A percentile compares a stretch with the other conserved stretches of the same genome.
These are phyloP conservation scores for Xanthoceras sorbifolium DNA, from an alignment of 345 rosid species.

Conservation along the genomic window DNA sequence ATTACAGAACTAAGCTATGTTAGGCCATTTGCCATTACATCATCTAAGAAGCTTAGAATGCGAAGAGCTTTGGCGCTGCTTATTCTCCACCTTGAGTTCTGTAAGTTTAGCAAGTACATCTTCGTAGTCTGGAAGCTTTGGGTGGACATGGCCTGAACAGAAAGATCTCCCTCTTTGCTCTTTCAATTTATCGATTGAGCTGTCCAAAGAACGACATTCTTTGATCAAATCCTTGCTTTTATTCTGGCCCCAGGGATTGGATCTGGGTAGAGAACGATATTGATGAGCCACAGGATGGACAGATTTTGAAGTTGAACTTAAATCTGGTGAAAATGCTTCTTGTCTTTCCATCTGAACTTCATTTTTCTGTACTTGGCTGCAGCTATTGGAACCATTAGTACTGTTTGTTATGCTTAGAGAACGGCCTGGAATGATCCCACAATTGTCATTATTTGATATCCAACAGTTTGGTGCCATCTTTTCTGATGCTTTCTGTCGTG, in stretches of 20 bases:
- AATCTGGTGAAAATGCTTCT: background rate
- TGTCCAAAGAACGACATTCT: slow-evolving; percentile 6
- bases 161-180: background rate
- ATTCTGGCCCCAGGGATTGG: background rate
- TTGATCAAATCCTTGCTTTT: background rate
- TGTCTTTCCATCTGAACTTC: slow-evolving; percentile 1
- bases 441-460: background rate
- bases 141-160: slow-evolving; percentile 26
- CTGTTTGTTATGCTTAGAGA: background rate
- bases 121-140: slow-evolving; percentile 28
- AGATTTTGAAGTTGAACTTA: slow-evolving; percentile 3
- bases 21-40: background rate
- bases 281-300: background rate
- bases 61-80: background rate
- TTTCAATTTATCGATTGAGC: slow-evolving; percentile 4
- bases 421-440: slow-evolving; percentile 1
- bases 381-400: background rate
- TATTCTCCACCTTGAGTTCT: slow-evolving; percentile 13
- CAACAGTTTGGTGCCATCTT: background rate
- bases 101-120: slow-evolving; percentile 13
- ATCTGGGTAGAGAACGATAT: background rate
- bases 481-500: background rate
- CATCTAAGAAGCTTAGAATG: background rate
- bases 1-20: background rate
- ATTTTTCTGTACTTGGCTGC: background rate